Percentiles rank a stretch among this genome's conserved stretches.
Conservation (phyloP, 345 rosid species). For the Eucalyptus viminalis region DNA sequence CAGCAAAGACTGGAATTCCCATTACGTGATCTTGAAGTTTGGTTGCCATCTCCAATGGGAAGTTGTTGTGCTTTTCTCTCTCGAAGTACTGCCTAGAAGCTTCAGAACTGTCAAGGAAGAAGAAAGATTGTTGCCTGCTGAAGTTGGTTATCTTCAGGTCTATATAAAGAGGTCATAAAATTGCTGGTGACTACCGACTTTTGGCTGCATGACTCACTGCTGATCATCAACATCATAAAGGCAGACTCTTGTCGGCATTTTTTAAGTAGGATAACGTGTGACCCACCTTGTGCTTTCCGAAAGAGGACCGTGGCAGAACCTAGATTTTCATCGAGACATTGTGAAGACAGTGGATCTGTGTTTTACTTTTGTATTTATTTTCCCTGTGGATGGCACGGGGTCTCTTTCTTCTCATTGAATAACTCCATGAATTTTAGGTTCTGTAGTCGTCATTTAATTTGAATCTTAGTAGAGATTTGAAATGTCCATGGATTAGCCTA, state of each 20-base stretch:
- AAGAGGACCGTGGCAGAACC: not conserved
- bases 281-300: not conserved
- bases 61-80: not conserved
- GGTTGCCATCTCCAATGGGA: not conserved
- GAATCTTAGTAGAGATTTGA: not conserved
- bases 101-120: not conserved
- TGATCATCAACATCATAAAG: not conserved
- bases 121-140: not conserved
- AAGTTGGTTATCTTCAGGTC: not conserved
- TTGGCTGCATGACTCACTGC: not conserved
- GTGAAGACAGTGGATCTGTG: not conserved
- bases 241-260: not conserved
- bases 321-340: not conserved
- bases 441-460: not conserved
- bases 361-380: not conserved
- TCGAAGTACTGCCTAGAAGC: not conserved
- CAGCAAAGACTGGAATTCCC: slow-evolving; percentile 1
- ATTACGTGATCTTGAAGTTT: not conserved
- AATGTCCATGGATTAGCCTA: not conserved
- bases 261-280: not conserved
- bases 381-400: not conserved
- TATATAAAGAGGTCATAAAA: not conserved
- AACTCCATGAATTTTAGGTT: not conserved
- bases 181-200: not conserved
- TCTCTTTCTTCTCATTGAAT: not conserved